These are phyloP conservation scores for Tagetes patula DNA, from an alignment of 129 eudicot species.

Conservation along the genomic window DNA sequence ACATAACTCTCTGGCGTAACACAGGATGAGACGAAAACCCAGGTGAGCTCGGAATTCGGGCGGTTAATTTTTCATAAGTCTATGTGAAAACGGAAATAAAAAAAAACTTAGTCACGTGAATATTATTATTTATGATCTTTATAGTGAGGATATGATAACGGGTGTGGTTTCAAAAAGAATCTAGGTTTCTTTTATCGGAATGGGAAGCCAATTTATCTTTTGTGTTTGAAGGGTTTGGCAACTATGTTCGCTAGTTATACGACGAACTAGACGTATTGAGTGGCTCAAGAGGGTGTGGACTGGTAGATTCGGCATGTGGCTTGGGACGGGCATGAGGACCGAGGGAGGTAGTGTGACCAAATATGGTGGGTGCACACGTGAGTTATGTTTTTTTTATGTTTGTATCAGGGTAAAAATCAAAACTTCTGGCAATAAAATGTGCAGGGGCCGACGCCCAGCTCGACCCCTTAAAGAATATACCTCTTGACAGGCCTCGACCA, in stretches of 20 bases:
- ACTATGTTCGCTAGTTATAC: slow-evolving; percentile 66
- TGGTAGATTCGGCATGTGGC: slow-evolving; percentile 85
- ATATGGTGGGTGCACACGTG: slow-evolving; percentile 64
- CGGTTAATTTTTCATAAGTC: no score
- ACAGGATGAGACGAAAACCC: no score
- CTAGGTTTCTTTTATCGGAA: slow-evolving; percentile 71
- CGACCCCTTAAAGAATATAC: no score
- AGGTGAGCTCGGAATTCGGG: no score
- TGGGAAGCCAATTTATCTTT: slow-evolving; percentile 60
- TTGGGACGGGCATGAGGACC: slow-evolving; percentile 97
- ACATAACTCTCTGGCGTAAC: no score
- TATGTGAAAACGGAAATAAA: no score
- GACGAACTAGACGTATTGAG: slow-evolving; percentile 67
- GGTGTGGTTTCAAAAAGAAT: slow-evolving; percentile 79
- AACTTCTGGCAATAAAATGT: no score
- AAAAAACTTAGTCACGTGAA: slow-evolving; percentile 30
- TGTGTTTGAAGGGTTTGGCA: slow-evolving; percentile 56
- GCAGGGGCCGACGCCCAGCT: no score
- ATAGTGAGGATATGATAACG: slow-evolving; percentile 59
- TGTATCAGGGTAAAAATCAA: no score
- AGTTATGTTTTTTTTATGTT: slow-evolving; percentile 50
- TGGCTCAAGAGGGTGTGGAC: slow-evolving; percentile 65
- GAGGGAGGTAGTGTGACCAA: slow-evolving; percentile 86
- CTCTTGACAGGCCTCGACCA: no score
- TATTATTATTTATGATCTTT: slow-evolving; percentile 81